A percentile compares a stretch with the other conserved stretches of the same genome.
phyloP scores from a whole-genome alignment of 2,329 filamentous ascomycete genomes.

The Botrytis aclada region DNA sequence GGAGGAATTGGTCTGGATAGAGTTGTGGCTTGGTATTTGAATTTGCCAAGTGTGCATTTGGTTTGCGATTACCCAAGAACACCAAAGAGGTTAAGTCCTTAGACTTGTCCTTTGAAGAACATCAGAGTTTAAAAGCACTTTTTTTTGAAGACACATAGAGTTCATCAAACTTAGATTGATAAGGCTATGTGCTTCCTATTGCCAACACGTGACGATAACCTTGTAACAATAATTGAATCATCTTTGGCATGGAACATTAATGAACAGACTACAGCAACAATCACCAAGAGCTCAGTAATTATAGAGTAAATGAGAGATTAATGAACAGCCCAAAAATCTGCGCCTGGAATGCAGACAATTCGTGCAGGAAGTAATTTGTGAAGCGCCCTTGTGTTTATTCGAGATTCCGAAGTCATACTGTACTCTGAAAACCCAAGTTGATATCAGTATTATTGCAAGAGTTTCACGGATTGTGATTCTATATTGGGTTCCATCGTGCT shows the following conservation, averaged over 20 bases:
- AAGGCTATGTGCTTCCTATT: neutral
- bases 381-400: neutral
- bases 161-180: neutral
- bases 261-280: neutral
- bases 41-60: slow-evolving; percentile 57
- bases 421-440: neutral
- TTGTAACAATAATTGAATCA: neutral
- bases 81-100: slow-evolving; percentile 57
- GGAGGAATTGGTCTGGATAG: slow-evolving; percentile 88
- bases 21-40: slow-evolving; percentile 67
- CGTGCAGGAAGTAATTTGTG: neutral
- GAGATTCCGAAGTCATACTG: neutral
- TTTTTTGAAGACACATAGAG: neutral
- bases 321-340: neutral
- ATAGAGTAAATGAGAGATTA: neutral
- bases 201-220: neutral
- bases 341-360: neutral
- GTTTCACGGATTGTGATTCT: neutral
- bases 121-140: neutral
- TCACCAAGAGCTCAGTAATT: neutral
- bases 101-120: neutral
- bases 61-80: slow-evolving; percentile 58
- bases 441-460: neutral
- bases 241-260: neutral
- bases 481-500: neutral